phyloP scores from a whole-genome alignment of 2,329 filamentous ascomycete genomes.

The Beauveria caledonica region DNA sequence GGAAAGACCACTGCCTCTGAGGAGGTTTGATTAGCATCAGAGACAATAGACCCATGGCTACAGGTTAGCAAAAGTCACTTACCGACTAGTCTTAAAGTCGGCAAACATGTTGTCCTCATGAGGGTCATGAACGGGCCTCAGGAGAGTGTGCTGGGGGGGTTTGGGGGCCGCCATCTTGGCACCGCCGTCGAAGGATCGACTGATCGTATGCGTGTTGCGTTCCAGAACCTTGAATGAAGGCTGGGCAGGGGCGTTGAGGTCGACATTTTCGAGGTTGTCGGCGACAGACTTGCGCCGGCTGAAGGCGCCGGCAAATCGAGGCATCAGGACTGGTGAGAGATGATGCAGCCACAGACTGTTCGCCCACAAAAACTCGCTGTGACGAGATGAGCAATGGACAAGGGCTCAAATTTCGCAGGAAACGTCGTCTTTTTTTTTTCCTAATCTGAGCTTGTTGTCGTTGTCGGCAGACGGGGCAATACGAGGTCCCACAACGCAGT shows the following conservation, averaged over 20 bases:
- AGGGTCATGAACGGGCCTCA: slow-evolving; percentile 29
- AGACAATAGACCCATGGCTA: slow-evolving; percentile 11
- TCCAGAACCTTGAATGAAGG: slow-evolving; percentile 53
- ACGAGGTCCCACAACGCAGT: slow-evolving; percentile 11
- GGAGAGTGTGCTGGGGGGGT: slow-evolving; percentile 25
- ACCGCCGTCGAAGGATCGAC: slow-evolving; percentile 44
- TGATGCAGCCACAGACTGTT: slow-evolving; percentile 6
- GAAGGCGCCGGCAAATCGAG: slow-evolving; percentile 53
- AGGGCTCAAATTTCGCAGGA: neutral
- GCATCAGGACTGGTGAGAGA: slow-evolving; percentile 39
- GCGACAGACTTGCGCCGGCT: slow-evolving; percentile 52
- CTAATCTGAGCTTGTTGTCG: neutral
- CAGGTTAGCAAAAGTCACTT: slow-evolving; percentile 24
- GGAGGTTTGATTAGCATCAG: slow-evolving; percentile 14
- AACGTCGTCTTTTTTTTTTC: neutral
- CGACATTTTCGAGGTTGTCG: slow-evolving; percentile 44
- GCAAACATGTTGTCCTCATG: slow-evolving; percentile 52
- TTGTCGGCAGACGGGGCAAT: slow-evolving; percentile 6
- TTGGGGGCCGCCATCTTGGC: slow-evolving; percentile 33
- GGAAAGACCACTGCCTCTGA: slow-evolving; percentile 51
- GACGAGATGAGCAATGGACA: neutral
- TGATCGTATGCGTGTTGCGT: slow-evolving; percentile 35
- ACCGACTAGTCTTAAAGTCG: slow-evolving; percentile 47
- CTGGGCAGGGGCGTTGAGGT: slow-evolving; percentile 33
- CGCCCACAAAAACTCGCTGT: neutral